Conservation (phyloP, 2,329 filamentous ascomycete species). For the Talaromyces pinophilus region DNA sequence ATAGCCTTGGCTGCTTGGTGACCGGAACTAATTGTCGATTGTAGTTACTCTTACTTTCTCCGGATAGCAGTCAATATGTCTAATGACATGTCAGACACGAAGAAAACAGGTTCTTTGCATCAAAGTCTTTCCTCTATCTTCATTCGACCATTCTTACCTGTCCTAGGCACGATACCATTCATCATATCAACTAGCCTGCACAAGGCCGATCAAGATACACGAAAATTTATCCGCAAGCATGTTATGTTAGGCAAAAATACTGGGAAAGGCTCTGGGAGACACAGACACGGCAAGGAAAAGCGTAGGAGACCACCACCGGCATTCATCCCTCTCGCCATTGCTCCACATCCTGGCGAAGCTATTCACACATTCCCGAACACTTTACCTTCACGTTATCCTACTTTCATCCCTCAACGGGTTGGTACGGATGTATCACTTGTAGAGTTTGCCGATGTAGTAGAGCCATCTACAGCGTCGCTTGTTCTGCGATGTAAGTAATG, state of each 20-base stretch:
- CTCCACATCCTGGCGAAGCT: background rate
- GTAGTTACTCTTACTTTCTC: background rate
- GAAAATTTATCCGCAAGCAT: background rate
- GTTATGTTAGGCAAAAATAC: background rate
- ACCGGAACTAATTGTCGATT: background rate
- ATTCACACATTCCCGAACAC: background rate
- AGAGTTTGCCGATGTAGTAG: background rate
- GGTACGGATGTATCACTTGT: background rate
- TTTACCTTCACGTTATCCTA: background rate
- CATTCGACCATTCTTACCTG: background rate
- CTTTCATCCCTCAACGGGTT: background rate
- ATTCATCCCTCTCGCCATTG: background rate
- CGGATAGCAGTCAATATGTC: background rate
- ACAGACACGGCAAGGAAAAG: background rate
- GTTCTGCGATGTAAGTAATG: background rate
- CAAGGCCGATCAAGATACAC: background rate
- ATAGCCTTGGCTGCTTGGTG: background rate
- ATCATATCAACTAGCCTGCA: background rate
- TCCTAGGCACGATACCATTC: background rate
- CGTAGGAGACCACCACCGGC: background rate
- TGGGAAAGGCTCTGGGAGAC: background rate
- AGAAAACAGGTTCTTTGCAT: background rate
- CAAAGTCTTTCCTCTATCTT: background rate
- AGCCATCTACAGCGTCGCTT: background rate
- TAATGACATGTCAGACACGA: background rate